phyloP scores from a whole-genome alignment of 2,329 filamentous ascomycete species.

The Hypomyces rosellus region DNA sequence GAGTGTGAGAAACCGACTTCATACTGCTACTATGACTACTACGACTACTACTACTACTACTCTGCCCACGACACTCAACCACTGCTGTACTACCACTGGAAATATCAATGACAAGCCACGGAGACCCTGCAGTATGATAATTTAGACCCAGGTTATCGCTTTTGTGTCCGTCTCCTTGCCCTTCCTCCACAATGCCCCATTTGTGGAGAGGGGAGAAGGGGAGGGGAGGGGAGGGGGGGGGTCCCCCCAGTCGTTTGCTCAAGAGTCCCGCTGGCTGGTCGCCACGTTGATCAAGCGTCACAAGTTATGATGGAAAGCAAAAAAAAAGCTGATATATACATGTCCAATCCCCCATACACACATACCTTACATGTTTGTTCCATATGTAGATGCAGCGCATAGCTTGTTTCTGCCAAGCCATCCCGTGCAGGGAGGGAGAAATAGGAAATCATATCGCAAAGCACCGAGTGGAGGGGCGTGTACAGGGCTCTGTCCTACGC shows the following conservation, averaged over 20 bases:
- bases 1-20: slow-evolving; percentile 4
- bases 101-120: slow-evolving; percentile 10
- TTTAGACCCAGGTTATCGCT: slow-evolving; percentile 7
- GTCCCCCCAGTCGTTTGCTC: slow-evolving; percentile 7
- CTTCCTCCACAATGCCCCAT: slow-evolving; percentile 5
- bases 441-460: not conserved
- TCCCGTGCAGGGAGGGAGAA: not conserved
- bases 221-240: slow-evolving; percentile 1
- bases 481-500: not conserved
- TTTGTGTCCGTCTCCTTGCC: slow-evolving; percentile 1
- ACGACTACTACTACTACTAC: slow-evolving; percentile 1
- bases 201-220: slow-evolving; percentile 6
- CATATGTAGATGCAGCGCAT: not conserved
- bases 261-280: slow-evolving; percentile 19
- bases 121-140: slow-evolving; percentile 21
- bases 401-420: not conserved
- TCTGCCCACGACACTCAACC: not conserved
- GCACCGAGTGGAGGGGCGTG: slow-evolving; percentile 1
- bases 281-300: slow-evolving; percentile 28
- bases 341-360: not conserved
- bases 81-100: slow-evolving; percentile 2
- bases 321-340: slow-evolving; percentile 4
- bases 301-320: slow-evolving; percentile 1
- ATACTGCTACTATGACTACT: slow-evolving; percentile 7
- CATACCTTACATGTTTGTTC: not conserved